Conservation (phyloP, 1,284 basidiomycete genomes). For the Microbotryomycetes sp. region DNA sequence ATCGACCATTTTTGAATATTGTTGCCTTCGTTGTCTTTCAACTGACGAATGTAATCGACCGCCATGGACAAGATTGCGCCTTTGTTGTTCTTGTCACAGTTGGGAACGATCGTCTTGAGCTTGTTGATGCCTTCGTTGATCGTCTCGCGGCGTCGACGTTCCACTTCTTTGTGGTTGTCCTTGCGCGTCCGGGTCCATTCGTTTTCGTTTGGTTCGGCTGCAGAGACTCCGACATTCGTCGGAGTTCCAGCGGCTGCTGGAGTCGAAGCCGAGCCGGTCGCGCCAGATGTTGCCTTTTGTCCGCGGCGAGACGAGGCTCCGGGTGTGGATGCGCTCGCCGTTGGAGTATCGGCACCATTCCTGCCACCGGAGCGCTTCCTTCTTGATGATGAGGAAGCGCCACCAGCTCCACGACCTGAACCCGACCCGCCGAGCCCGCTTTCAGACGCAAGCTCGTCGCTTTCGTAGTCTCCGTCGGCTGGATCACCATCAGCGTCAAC, state of each 20-base stretch:
- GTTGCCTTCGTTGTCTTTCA: conserved; percentile 80
- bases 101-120: conserved; percentile 79
- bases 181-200: conserved; percentile 76
- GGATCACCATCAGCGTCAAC: conserved; percentile 13
- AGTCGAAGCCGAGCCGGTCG: too few relatives aligned
- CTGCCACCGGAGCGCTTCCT: too few relatives aligned
- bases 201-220: conserved; percentile 3
- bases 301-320: too few relatives aligned
- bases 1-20: conserved; percentile 94
- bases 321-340: too few relatives aligned
- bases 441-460: background rate
- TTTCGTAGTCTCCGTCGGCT: conserved; percentile 8
- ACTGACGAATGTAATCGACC: conserved; percentile 77
- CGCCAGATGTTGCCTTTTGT: too few relatives aligned
- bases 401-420: too few relatives aligned
- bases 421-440: too few relatives aligned
- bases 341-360: too few relatives aligned
- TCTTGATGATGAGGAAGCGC: too few relatives aligned
- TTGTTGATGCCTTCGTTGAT: conserved; percentile 95
- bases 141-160: conserved; percentile 82
- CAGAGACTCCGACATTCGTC: background rate
- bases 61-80: conserved; percentile 76
- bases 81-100: conserved; percentile 79
- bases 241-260: background rate
- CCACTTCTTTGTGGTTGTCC: conserved; percentile 93